A percentile compares a stretch with the other conserved stretches of the same genome.
Evolutionary conservation across 2,329 filamentous ascomycete species (phyloP).

Genomic region (Penicillium sp.): DNA sequence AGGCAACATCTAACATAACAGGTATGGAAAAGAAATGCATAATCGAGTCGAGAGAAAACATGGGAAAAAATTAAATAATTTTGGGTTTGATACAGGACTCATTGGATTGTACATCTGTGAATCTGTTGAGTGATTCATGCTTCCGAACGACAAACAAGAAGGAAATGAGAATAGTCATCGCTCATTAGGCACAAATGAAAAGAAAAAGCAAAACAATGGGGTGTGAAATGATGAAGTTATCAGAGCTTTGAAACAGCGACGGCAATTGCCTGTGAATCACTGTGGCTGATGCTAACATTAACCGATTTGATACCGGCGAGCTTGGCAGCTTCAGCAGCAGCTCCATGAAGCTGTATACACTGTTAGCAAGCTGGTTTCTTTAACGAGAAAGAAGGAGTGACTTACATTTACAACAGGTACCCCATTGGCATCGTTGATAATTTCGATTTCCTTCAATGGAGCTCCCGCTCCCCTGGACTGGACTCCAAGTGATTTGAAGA

Average conservation of each 20-base stretch:
- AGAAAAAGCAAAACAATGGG: neutral
- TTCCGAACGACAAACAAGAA: neutral
- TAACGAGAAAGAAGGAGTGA: constrained; percentile 18
- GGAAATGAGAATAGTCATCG: constrained; percentile 10
- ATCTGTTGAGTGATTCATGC: constrained; percentile 15
- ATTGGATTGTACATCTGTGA: constrained; percentile 1
- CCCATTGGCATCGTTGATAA: constrained; percentile 73
- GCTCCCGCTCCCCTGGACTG: constrained; percentile 83
- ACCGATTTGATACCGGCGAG: constrained; percentile 83
- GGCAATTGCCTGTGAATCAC: constrained; percentile 87
- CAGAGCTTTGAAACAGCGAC: constrained; percentile 81
- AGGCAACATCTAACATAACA: neutral
- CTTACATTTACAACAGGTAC: constrained; percentile 82
- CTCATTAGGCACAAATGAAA: constrained; percentile 11
- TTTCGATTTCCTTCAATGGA: constrained; percentile 90
- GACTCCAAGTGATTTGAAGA: constrained; percentile 95
- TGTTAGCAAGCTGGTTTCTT: constrained; percentile 25
- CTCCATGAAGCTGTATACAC: constrained; percentile 71
- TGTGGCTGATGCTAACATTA: constrained; percentile 93
- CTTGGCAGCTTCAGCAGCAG: constrained; percentile 77
- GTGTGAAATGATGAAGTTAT: constrained; percentile 4
- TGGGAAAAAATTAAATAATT: neutral
- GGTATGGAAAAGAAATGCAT: neutral
- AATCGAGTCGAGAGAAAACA: neutral
- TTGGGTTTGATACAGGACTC: neutral